A percentile compares a stretch with the other conserved stretches of the same genome.
These are phyloP conservation scores for Agrocybe chaxingu DNA, from an alignment of 768 basidiomycete species.

Conservation along the genomic window DNA sequence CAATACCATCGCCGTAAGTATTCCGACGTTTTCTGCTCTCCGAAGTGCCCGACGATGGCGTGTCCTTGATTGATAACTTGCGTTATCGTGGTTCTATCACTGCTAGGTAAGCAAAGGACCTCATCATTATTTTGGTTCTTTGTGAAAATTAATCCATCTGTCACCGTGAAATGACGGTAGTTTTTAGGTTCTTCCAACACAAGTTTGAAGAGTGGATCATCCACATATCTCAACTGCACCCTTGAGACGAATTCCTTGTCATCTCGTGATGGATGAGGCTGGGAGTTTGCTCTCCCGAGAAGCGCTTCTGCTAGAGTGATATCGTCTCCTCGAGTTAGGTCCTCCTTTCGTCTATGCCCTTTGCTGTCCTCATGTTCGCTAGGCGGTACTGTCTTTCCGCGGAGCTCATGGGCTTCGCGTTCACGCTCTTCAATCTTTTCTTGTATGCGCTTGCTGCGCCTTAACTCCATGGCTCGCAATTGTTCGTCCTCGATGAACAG, in stretches of 20 bases:
- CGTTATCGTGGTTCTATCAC: slow-evolving; percentile 5
- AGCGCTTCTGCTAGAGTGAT: too few relatives aligned
- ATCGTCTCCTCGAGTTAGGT: too few relatives aligned
- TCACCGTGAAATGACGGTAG: too few relatives aligned
- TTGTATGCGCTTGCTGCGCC: background rate
- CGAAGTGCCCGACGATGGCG: slow-evolving; percentile 28
- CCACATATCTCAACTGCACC: too few relatives aligned
- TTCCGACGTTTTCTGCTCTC: slow-evolving; percentile 19
- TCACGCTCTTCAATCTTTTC: background rate
- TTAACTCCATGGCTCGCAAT: background rate
- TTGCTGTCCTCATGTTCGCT: too few relatives aligned
- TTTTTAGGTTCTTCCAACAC: too few relatives aligned
- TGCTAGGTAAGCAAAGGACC: slow-evolving; percentile 19
- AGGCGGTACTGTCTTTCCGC: background rate
- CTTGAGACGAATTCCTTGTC: too few relatives aligned
- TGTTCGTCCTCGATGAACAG: background rate
- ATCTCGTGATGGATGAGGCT: too few relatives aligned
- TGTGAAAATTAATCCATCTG: slow-evolving; percentile 6
- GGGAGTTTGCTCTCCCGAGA: too few relatives aligned
- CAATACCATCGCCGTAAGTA: slow-evolving; percentile 32
- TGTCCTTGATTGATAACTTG: slow-evolving; percentile 23
- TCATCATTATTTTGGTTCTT: slow-evolving; percentile 1
- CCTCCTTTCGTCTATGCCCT: too few relatives aligned
- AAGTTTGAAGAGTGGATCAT: too few relatives aligned
- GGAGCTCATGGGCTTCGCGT: background rate